Base-by-base conservation (phyloP, 495 filamentous ascomycete species). In the Lentithecium fluviatile region DNA sequence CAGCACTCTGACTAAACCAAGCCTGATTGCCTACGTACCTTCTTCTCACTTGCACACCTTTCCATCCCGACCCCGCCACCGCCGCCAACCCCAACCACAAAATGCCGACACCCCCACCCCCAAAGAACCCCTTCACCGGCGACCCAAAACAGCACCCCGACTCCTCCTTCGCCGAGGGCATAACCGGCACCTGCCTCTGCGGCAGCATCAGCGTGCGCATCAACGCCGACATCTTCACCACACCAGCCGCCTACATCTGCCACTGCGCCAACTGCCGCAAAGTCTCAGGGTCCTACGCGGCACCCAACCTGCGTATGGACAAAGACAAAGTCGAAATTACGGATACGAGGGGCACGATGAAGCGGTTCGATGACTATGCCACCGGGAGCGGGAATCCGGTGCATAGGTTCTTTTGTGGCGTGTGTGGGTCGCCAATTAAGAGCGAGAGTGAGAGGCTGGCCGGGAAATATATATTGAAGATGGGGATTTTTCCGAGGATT, bases 401-500 rank as follows among this genome's bases (percentile, higher is more conserved):
- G n/a, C 45, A 25, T 21, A 52, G 76, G 54, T 68, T n/a, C n/a
- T 79, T 79, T 54, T 79, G 76, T 54, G 57, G 59, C 17, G 57
- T 19, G 34, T 74, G 74, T 65, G 75, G 76, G 36, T 74, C 64
- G 75, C 76, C 76, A 6, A 74, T 79, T 29, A 70, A 71, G 45
- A 74, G 71, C 15, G 71, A 73, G 38, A 68, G 70, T 5, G 38
- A 58, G 12, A 19, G 64, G 12, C 66, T 60, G 13, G 57, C 60
- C 0, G 73, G 69, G 2, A 78, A 73, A 52, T 59, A 71, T 2
- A 60, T 79, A 6, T 21, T 78, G 17, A 79, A 79, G 64, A 65
- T 77, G 64, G 76, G 76, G 3, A 74, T 79, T 34, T 75, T 77
- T 53, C 71, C 70, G 12, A 69, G 71, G 13, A 76, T 78, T 25